These are phyloP conservation scores for Candida dubliniensis DNA, from an alignment of 1,139 yeast species.

Conservation along the genomic window DNA sequence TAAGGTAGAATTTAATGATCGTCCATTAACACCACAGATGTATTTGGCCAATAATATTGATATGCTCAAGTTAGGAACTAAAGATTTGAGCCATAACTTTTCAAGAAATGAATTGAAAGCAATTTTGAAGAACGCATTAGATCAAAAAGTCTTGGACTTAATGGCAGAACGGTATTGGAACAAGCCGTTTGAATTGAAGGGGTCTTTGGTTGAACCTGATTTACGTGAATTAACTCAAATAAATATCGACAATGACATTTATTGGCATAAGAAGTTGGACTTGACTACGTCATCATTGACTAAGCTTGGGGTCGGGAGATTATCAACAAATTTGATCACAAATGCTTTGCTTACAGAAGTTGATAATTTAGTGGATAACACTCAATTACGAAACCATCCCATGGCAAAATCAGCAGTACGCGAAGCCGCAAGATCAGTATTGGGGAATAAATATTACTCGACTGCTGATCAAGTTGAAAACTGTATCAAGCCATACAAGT, in stretches of 20 bases:
- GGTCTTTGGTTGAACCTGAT: conserved; percentile 42
- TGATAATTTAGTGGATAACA: conserved; percentile 66
- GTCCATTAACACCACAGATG: conserved; percentile 89
- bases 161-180: conserved; percentile 94
- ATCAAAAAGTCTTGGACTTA: conserved; percentile 82
- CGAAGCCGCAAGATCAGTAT: conserved; percentile 81
- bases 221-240: conserved; percentile 52
- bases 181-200: conserved; percentile 44
- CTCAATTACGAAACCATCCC: conserved; percentile 82
- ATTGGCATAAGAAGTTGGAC: conserved; percentile 89
- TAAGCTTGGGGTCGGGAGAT: conserved; percentile 88
- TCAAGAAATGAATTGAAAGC: conserved; percentile 82
- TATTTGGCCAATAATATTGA: conserved; percentile 92
- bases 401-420: conserved; percentile 77
- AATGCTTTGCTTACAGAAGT: conserved; percentile 78
- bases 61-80: conserved; percentile 78
- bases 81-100: conserved; percentile 80
- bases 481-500: conserved; percentile 95
- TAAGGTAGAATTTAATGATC: conserved; percentile 94
- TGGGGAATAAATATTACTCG: conserved; percentile 76
- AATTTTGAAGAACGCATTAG: conserved; percentile 78
- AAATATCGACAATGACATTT: conserved; percentile 64
- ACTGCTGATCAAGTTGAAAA: conserved; percentile 99
- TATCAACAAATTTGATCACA: conserved; percentile 80
- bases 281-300: conserved; percentile 81